These are phyloP conservation scores for Mucor circinelloides DNA, from an alignment of 371 early-diverging fungal genomes.

Conservation along the genomic window DNA sequence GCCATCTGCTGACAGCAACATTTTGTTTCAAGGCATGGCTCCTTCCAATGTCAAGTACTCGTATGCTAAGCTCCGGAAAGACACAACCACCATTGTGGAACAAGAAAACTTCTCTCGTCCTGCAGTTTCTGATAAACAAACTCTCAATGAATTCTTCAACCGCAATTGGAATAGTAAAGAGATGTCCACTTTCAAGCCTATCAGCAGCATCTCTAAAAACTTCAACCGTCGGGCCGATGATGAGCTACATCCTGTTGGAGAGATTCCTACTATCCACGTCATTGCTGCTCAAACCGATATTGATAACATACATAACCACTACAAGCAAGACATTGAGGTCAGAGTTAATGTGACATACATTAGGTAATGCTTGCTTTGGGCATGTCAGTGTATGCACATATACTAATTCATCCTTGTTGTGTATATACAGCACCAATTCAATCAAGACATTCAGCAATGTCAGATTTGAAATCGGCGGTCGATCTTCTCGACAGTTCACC, in stretches of 20 bases:
- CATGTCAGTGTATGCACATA: background rate
- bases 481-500: conserved; percentile 28
- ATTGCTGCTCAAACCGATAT: conserved; percentile 17
- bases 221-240: conserved; percentile 16
- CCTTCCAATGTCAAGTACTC: conserved; percentile 11
- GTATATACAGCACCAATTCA: conserved; percentile 15
- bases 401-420: background rate
- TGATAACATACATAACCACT: conserved; percentile 26
- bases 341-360: conserved; percentile 31
- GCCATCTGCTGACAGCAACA: conserved; percentile 6
- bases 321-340: conserved; percentile 26
- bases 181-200: background rate
- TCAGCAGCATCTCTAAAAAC: conserved; percentile 3
- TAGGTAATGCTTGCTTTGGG: conserved; percentile 18
- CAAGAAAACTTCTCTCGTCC: conserved; percentile 17
- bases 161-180: conserved; percentile 17
- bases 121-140: background rate
- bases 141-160: conserved; percentile 26
- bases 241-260: conserved; percentile 24
- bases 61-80: conserved; percentile 19
- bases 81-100: conserved; percentile 5
- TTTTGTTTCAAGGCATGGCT: conserved; percentile 22
- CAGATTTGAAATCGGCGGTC: conserved; percentile 33
- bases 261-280: conserved; percentile 40
- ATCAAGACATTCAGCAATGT: conserved; percentile 22